Percentiles rank a stretch among this genome's conserved stretches.
Evolutionary conservation across 1,139 yeast genomes (phyloP).

Genomic region (Taphrina flavorubra): DNA sequence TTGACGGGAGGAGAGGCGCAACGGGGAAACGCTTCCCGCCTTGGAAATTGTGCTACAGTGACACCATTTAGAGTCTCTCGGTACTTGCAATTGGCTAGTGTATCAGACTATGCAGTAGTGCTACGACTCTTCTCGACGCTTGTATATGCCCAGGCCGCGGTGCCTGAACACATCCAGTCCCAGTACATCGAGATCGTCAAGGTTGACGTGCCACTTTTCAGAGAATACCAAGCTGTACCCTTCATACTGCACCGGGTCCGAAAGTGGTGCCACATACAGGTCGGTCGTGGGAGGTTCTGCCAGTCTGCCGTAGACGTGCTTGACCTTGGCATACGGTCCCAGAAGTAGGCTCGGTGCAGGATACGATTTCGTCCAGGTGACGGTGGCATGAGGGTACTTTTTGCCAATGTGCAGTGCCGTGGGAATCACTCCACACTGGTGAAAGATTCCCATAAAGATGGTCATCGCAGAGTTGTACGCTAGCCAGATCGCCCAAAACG

Average conservation of each 20-base stretch:
- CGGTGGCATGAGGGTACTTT: conserved; percentile 51
- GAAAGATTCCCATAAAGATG: conserved; percentile 74
- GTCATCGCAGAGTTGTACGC: conserved; percentile 67
- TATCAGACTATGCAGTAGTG: no score
- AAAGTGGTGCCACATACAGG: conserved; percentile 12
- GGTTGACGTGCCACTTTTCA: conserved; percentile 30
- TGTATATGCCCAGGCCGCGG: conserved; percentile 2
- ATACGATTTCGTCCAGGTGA: conserved; percentile 93
- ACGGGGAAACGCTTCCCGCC: no score
- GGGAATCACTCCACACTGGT: conserved; percentile 89
- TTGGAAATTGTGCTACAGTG: background rate
- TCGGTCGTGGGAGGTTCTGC: background rate
- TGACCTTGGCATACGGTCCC: conserved; percentile 52
- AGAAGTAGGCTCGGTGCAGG: conserved; percentile 90
- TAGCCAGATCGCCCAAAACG: conserved; percentile 59
- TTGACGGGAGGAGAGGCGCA: no score
- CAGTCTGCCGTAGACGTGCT: background rate
- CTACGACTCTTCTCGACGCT: background rate
- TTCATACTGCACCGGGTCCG: background rate
- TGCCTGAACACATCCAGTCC: conserved; percentile 3
- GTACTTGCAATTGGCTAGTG: no score
- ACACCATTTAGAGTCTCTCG: background rate
- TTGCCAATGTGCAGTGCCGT: conserved; percentile 56
- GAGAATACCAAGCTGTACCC: conserved; percentile 2
- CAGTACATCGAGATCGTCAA: conserved; percentile 15